A percentile compares a stretch with the other conserved stretches of the same genome.
Evolutionary conservation across 805 yeast genomes (phyloP).

Genomic region (Candida tammaniensis): DNA sequence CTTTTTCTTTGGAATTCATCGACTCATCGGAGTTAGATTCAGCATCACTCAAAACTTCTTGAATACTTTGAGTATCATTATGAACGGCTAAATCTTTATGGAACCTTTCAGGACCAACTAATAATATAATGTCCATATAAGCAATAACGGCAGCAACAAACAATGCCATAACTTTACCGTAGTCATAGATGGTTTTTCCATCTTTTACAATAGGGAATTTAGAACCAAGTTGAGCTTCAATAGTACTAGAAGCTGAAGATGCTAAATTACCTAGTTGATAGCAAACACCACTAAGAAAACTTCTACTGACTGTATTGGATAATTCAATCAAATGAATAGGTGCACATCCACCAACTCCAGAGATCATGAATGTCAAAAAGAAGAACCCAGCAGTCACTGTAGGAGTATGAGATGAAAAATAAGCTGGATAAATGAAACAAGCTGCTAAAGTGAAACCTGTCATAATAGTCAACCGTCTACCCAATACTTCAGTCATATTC

Average conservation of each 20-base stretch:
- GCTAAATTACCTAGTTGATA: slow-evolving; percentile 75
- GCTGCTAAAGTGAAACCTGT: slow-evolving; percentile 53
- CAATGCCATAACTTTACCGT: slow-evolving; percentile 41
- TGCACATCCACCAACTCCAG: slow-evolving; percentile 71
- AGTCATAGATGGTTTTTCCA: slow-evolving; percentile 40
- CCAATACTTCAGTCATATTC: slow-evolving; percentile 55
- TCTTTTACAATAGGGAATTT: slow-evolving; percentile 47
- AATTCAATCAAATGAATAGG: slow-evolving; percentile 67
- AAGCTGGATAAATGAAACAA: slow-evolving; percentile 61
- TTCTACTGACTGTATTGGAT: slow-evolving; percentile 48
- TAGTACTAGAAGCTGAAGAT: slow-evolving; percentile 67
- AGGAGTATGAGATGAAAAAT: slow-evolving; percentile 30
- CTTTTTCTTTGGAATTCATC: not conserved
- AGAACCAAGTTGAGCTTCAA: slow-evolving; percentile 59
- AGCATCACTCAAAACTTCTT: not conserved
- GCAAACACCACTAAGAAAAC: slow-evolving; percentile 57
- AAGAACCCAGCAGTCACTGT: slow-evolving; percentile 61
- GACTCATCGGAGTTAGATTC: slow-evolving; percentile 3
- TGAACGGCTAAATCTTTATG: slow-evolving; percentile 8
- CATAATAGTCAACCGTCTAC: slow-evolving; percentile 57
- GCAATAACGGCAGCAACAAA: slow-evolving; percentile 9
- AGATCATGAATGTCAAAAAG: slow-evolving; percentile 44
- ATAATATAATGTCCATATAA: slow-evolving; percentile 6
- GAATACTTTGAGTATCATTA: not conserved
- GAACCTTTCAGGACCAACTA: slow-evolving; percentile 11